Conservation (phyloP, 2,329 filamentous ascomycete genomes). For the Colletotrichum zoysiae region DNA sequence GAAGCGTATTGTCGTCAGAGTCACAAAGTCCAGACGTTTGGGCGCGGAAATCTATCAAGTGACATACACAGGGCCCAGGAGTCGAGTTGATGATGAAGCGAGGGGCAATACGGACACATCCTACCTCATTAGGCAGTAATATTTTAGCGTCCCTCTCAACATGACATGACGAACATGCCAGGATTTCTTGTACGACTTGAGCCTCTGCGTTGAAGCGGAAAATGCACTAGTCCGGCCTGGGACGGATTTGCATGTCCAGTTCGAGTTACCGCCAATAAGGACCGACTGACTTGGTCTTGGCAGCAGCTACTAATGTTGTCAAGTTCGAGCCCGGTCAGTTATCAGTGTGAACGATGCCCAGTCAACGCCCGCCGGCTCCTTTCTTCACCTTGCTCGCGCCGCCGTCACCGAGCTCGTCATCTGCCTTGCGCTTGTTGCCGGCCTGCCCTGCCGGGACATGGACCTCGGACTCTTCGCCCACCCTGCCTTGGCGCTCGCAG, state of each 20-base stretch:
- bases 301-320: not conserved
- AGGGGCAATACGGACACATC: not conserved
- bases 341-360: not conserved
- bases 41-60: not conserved
- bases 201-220: not conserved
- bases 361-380: not conserved
- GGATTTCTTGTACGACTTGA: not conserved
- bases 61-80: not conserved
- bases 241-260: not conserved
- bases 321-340: no score
- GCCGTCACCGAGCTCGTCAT: slow-evolving; percentile 23
- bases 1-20: not conserved
- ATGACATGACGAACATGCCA: no score
- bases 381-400: not conserved
- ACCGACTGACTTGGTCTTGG: not conserved
- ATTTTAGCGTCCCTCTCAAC: no score
- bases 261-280: not conserved
- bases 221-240: not conserved
- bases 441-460: not conserved
- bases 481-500: not conserved
- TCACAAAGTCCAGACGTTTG: not conserved
- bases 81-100: not conserved
- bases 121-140: not conserved
- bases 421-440: not conserved
- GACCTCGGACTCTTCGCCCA: not conserved